Percentiles rank a stretch among this genome's conserved stretches.
Evolutionary conservation across 2,329 filamentous ascomycete genomes (phyloP).

Genomic region (Fusarium sp.): DNA sequence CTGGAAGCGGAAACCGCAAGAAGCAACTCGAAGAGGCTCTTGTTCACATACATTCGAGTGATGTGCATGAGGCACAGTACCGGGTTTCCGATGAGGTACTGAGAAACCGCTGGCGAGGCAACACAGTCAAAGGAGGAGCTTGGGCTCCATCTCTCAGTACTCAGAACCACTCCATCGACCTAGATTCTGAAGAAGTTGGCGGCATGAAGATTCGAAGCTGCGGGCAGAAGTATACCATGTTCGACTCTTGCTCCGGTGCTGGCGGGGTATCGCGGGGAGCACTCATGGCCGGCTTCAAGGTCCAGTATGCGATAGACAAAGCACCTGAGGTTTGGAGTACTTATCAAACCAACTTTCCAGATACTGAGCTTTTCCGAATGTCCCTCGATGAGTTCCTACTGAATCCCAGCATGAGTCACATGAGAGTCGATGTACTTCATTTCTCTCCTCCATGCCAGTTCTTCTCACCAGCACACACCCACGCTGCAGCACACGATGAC

Average conservation of each 20-base stretch:
- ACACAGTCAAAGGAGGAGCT: slow-evolving; percentile 46
- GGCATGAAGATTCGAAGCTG: slow-evolving; percentile 6
- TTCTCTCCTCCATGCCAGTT: slow-evolving; percentile 81
- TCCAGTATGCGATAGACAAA: slow-evolving; percentile 72
- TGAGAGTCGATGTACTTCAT: slow-evolving; percentile 74
- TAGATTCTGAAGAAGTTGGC: slow-evolving; percentile 32
- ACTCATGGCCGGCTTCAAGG: slow-evolving; percentile 61
- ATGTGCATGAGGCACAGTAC: slow-evolving; percentile 46
- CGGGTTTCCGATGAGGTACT: slow-evolving; percentile 45
- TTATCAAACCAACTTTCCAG: slow-evolving; percentile 66
- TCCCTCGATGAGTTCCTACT: slow-evolving; percentile 61
- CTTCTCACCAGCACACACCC: slow-evolving; percentile 77
- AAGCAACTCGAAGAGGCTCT: slow-evolving; percentile 51
- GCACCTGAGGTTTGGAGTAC: slow-evolving; percentile 64
- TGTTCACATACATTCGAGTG: slow-evolving; percentile 44
- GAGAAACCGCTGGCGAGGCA: slow-evolving; percentile 48
- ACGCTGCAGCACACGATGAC: slow-evolving; percentile 73
- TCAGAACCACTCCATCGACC: slow-evolving; percentile 28
- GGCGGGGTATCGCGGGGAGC: slow-evolving; percentile 77
- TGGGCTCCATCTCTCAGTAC: slow-evolving; percentile 34
- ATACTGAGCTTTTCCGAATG: slow-evolving; percentile 57
- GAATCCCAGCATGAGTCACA: slow-evolving; percentile 35
- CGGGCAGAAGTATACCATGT: slow-evolving; percentile 68
- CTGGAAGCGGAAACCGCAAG: slow-evolving; percentile 29
- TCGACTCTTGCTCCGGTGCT: slow-evolving; percentile 77